Conservation (phyloP, 2,329 filamentous ascomycete genomes). For the Basipetospora chlamydospora region DNA sequence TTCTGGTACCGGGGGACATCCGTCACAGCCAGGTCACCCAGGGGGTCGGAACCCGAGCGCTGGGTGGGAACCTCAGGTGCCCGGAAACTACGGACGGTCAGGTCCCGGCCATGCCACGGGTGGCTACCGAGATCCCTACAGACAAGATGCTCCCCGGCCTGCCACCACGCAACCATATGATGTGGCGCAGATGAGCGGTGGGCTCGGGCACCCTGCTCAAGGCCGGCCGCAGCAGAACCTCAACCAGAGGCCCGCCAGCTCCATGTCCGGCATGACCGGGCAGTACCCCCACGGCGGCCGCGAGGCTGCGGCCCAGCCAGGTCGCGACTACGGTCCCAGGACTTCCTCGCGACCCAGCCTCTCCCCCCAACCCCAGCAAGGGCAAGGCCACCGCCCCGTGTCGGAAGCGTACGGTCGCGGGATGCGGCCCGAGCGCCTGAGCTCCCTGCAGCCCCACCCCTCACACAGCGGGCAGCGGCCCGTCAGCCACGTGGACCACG, state of each 20-base stretch:
- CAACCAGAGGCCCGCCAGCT: conserved; percentile 8
- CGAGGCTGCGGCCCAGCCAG: conserved; percentile 13
- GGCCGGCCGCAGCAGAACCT: conserved; percentile 7
- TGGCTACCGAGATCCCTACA: conserved; percentile 9
- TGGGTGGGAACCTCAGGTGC: conserved; percentile 29
- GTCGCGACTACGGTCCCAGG: conserved; percentile 24
- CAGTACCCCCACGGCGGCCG: conserved; percentile 10
- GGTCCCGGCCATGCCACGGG: conserved; percentile 19
- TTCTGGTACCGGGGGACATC: conserved; percentile 9
- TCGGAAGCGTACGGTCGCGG: conserved; percentile 15
- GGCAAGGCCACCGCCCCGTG: conserved; percentile 12
- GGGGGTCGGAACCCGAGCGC: conserved; percentile 26
- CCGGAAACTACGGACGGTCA: conserved; percentile 23
- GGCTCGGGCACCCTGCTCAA: conserved; percentile 11
- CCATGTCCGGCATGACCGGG: conserved; percentile 5
- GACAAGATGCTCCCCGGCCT: conserved; percentile 13
- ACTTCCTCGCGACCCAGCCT: conserved; percentile 16
- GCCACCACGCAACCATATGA: conserved; percentile 14
- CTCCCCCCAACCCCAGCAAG: neutral
- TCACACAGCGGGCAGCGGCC: conserved; percentile 5
- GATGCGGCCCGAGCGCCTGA: conserved; percentile 10
- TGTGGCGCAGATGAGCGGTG: conserved; percentile 11
- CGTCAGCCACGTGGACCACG: conserved; percentile 11
- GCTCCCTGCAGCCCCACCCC: conserved; percentile 7
- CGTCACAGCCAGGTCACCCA: conserved; percentile 5